Evolutionary conservation across 331 rosid species (phyloP).

Genomic region (Quercus phellos): DNA sequence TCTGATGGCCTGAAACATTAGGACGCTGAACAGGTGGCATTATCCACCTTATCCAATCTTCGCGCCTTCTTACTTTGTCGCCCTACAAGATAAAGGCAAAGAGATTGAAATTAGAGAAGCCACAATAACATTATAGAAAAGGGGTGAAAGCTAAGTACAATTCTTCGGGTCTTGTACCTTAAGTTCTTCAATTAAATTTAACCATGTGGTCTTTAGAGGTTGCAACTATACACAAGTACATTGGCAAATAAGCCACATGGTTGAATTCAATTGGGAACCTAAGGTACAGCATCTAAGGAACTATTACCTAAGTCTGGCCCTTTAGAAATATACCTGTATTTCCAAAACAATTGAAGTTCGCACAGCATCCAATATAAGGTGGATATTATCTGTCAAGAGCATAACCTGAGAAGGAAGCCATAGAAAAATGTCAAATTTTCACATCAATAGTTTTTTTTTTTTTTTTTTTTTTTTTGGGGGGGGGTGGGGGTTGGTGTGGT

Average conservation of each 20-base stretch:
- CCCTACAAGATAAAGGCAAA: constrained; percentile 38
- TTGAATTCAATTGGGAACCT: no score
- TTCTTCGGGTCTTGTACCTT: no score
- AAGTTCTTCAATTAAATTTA: no score
- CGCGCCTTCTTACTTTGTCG: constrained; percentile 62
- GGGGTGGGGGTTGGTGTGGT: no score
- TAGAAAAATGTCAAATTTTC: neutral
- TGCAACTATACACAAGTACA: no score
- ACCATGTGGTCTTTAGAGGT: no score
- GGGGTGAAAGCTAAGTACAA: no score
- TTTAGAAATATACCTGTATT: constrained; percentile 51
- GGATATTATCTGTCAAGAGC: constrained; percentile 62
- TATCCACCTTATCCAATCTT: constrained; percentile 64
- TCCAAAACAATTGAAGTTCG: constrained; percentile 51
- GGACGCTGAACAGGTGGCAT: constrained; percentile 38
- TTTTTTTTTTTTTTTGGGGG: no score
- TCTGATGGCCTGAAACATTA: constrained; percentile 26
- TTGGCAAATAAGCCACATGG: no score
- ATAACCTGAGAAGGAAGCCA: constrained; percentile 40
- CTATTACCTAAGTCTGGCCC: no score
- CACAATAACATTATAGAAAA: neutral
- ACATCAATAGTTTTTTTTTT: neutral
- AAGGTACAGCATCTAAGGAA: no score
- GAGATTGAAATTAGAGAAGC: constrained; percentile 12
- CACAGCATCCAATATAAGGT: constrained; percentile 57